phyloP scores from a whole-genome alignment of 495 filamentous ascomycete genomes.

The Chaetomidium leptoderma region DNA sequence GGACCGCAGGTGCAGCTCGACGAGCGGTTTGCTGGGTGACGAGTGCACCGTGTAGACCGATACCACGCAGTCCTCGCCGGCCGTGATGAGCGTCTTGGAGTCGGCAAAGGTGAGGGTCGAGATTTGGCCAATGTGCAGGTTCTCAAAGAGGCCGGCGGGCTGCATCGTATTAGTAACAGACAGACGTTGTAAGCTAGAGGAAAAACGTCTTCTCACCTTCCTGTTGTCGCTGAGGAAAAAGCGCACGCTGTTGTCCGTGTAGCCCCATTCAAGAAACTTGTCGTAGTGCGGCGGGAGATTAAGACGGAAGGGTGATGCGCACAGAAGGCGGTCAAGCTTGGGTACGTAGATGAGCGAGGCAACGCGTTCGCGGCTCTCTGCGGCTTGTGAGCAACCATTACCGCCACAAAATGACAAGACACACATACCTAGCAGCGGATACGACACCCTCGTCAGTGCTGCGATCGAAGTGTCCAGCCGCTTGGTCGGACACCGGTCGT shows the following conservation, averaged over 20 bases:
- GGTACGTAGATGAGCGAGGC: conserved; percentile 70
- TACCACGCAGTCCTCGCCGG: conserved; percentile 85
- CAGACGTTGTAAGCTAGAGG: neutral
- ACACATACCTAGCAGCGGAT: conserved; percentile 61
- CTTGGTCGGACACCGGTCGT: conserved; percentile 53
- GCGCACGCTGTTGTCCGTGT: conserved; percentile 83
- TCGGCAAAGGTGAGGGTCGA: conserved; percentile 80
- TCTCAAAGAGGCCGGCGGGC: conserved; percentile 79
- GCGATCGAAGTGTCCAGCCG: conserved; percentile 75
- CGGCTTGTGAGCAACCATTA: conserved; percentile 17
- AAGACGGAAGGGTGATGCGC: conserved; percentile 73
- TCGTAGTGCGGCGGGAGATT: conserved; percentile 86
- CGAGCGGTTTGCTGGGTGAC: conserved; percentile 49
- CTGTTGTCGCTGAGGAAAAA: conserved; percentile 79
- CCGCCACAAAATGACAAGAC: neutral
- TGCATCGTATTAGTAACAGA: conserved; percentile 22
- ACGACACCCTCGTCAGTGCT: conserved; percentile 72
- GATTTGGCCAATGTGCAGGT: conserved; percentile 83
- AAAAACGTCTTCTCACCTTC: conserved; percentile 42
- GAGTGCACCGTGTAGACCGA: conserved; percentile 69
- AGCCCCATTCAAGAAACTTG: conserved; percentile 94
- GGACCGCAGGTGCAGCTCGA: conserved; percentile 75
- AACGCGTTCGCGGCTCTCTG: conserved; percentile 75
- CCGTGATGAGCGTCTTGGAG: conserved; percentile 82
- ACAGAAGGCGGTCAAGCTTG: conserved; percentile 79